phyloP scores from a whole-genome alignment of 139 green algal species.

The Prasinococcaceae sp. region DNA sequence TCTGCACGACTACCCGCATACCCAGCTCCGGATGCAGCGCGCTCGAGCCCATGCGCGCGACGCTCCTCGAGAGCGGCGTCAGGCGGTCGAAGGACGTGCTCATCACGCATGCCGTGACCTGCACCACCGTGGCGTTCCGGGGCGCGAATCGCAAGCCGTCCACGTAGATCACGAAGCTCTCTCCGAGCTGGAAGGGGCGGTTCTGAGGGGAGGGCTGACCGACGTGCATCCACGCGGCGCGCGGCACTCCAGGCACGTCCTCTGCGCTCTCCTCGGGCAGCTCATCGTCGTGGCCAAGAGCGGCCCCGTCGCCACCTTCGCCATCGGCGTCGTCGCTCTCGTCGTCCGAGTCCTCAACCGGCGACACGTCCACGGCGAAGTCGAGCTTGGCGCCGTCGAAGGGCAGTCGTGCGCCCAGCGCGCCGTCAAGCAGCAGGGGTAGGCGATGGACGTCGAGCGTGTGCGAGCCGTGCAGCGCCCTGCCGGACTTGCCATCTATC shows the following conservation, averaged over 20 bases:
- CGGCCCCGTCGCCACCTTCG: not conserved
- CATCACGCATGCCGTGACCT: conserved; percentile 29
- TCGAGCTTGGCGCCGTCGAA: conserved; percentile 36
- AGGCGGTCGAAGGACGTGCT: conserved; percentile 23
- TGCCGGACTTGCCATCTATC: conserved; percentile 4
- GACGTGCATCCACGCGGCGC: not conserved
- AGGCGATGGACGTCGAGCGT: conserved; percentile 34
- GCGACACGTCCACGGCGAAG: conserved; percentile 30
- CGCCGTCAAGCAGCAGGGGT: conserved; percentile 33
- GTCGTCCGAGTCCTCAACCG: conserved; percentile 24
- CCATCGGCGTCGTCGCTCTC: conserved; percentile 22
- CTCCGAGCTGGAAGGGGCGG: conserved; percentile 1
- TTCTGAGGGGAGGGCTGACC: not conserved
- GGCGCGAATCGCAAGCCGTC: conserved; percentile 41
- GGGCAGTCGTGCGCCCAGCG: conserved; percentile 26
- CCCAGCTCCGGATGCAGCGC: conserved; percentile 17
- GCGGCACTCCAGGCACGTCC: not conserved
- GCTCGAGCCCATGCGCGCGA: conserved; percentile 23
- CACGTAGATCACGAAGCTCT: conserved; percentile 32
- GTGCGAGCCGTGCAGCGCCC: conserved; percentile 25
- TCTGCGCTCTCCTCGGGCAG: not conserved
- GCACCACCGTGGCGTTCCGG: conserved; percentile 35
- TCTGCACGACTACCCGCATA: not conserved
- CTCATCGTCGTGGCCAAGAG: not conserved
- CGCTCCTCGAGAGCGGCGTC: conserved; percentile 24